Percentiles rank a stretch among this genome's conserved stretches.
These are phyloP conservation scores for Suaeda aralocaspica DNA, from an alignment of 148 eudicot species.

Conservation along the genomic window DNA sequence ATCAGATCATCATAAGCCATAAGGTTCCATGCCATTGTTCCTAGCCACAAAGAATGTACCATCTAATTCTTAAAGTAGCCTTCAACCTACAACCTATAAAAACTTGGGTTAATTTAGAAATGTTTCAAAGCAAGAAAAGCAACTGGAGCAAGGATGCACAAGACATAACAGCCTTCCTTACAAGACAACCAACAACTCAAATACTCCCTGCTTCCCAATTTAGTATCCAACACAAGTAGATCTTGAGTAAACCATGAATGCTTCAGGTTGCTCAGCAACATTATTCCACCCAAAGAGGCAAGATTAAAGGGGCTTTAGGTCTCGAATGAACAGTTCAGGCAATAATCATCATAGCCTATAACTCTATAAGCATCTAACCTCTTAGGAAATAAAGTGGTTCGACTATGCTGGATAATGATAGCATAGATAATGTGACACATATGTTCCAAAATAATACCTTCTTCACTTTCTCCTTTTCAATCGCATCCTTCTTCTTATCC, in stretches of 20 bases:
- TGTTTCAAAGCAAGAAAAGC: background rate
- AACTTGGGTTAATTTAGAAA: background rate
- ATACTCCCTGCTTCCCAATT: no score
- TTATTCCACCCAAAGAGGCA: background rate
- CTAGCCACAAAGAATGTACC: background rate
- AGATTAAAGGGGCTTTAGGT: background rate
- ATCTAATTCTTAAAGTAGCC: background rate
- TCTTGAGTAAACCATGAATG: background rate
- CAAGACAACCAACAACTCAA: no score
- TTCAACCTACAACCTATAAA: background rate
- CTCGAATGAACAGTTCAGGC: background rate
- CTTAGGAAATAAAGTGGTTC: background rate
- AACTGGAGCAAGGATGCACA: background rate
- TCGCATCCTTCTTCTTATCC: constrained; percentile 67
- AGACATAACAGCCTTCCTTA: background rate
- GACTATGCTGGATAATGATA: background rate
- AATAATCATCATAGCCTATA: background rate
- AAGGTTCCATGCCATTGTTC: background rate
- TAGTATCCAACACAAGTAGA: no score
- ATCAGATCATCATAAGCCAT: background rate
- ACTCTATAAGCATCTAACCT: background rate
- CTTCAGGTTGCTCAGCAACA: background rate
- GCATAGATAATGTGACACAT: background rate
- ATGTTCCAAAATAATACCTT: constrained; percentile 47
- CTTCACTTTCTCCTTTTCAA: constrained; percentile 79